These are phyloP conservation scores for Pestalotiopsis fici DNA, from an alignment of 2,329 filamentous ascomycete genomes.

Conservation along the genomic window DNA sequence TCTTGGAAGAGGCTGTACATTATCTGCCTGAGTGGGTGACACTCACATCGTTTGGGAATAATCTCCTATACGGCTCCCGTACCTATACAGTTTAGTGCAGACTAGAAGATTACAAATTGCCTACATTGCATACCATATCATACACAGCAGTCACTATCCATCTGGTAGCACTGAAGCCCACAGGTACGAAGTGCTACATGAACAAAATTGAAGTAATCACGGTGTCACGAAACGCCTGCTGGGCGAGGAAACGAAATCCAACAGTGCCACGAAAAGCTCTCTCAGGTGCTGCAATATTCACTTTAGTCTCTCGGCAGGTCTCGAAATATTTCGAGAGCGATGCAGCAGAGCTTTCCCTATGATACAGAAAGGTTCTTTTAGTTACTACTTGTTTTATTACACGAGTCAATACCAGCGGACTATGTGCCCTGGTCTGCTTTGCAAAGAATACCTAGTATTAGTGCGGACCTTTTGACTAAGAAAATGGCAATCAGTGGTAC, in stretches of 20 bases:
- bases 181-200: too few relatives aligned
- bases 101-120: not conserved
- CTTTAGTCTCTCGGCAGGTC: not conserved
- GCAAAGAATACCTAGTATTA: conserved; percentile 5
- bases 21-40: conserved; percentile 81
- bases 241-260: too few relatives aligned
- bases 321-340: not conserved
- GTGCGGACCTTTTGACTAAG: not conserved
- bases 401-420: not conserved
- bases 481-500: not conserved
- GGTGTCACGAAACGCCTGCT: too few relatives aligned
- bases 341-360: not conserved
- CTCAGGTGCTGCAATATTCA: not conserved
- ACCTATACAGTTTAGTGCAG: not conserved
- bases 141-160: too few relatives aligned
- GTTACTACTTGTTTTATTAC: not conserved
- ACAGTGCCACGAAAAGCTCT: too few relatives aligned
- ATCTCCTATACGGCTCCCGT: not conserved
- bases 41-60: conserved; percentile 32
- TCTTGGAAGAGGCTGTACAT: conserved; percentile 64
- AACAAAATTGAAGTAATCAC: too few relatives aligned
- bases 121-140: too few relatives aligned
- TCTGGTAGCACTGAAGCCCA: too few relatives aligned
- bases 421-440: not conserved
- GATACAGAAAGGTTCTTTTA: not conserved